A percentile compares a stretch with the other conserved stretches of the same genome.
Evolutionary conservation across 768 basidiomycete species (phyloP).

Genomic region (Lepiota brunneoincarnata): DNA sequence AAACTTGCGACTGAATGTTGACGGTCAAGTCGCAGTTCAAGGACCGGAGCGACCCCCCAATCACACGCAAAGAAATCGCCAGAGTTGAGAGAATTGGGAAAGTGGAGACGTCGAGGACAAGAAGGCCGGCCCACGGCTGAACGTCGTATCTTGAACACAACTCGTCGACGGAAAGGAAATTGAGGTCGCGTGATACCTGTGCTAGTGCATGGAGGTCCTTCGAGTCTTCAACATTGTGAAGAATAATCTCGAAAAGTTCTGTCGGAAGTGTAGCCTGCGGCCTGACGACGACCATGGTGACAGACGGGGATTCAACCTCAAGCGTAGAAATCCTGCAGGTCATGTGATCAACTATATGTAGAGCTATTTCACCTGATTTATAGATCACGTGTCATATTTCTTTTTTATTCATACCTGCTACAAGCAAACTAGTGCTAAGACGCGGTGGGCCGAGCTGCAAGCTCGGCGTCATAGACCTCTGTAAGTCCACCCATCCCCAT

Average conservation of each 20-base stretch:
- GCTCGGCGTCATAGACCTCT: slow-evolving; percentile 26
- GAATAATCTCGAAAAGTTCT: slow-evolving; percentile 2
- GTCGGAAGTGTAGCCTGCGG: neutral
- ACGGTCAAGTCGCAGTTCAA: slow-evolving; percentile 11
- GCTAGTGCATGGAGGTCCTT: slow-evolving; percentile 3
- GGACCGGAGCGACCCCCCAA: neutral
- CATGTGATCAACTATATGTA: too few relatives aligned
- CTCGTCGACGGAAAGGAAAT: slow-evolving; percentile 4
- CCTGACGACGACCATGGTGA: too few relatives aligned
- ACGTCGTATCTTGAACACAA: slow-evolving; percentile 4
- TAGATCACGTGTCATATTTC: too few relatives aligned
- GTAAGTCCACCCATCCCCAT: slow-evolving; percentile 23
- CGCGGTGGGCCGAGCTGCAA: too few relatives aligned
- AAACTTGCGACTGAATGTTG: neutral
- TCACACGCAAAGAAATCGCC: slow-evolving; percentile 5
- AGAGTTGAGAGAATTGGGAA: neutral
- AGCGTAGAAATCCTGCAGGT: too few relatives aligned
- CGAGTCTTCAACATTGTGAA: neutral
- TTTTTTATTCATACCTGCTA: too few relatives aligned
- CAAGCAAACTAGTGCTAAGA: too few relatives aligned
- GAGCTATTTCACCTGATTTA: too few relatives aligned
- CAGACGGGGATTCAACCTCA: too few relatives aligned
- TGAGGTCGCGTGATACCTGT: slow-evolving; percentile 9
- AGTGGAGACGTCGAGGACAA: neutral
- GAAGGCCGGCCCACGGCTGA: neutral